phyloP scores from a whole-genome alignment of 2,329 filamentous ascomycete genomes.

The Talaromyces amestolkiae region DNA sequence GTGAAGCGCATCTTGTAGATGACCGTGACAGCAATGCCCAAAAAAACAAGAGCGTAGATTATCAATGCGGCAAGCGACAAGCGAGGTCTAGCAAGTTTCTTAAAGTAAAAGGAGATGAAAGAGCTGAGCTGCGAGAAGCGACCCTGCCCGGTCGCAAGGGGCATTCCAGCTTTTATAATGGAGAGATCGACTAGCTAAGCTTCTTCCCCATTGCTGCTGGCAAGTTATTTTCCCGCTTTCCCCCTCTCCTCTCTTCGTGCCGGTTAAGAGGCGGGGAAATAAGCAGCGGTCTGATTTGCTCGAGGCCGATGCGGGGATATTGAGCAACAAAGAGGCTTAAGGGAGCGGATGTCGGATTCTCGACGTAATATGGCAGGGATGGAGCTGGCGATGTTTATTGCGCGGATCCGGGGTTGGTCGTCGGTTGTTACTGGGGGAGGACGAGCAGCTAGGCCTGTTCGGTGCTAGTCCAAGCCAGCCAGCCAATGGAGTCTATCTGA shows the following conservation, averaged over 20 bases:
- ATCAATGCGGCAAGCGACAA: conserved; percentile 30
- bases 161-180: conserved; percentile 19
- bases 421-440: conserved; percentile 4
- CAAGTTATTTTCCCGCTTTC: conserved; percentile 8
- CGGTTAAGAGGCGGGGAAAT: conserved; percentile 16
- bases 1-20: conserved; percentile 39
- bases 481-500: not conserved
- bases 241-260: not conserved
- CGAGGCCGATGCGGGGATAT: not conserved
- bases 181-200: not conserved
- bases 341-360: not conserved
- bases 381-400: not conserved
- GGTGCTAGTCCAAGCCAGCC: not conserved
- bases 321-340: conserved; percentile 9
- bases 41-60: conserved; percentile 31
- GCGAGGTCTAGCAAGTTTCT: conserved; percentile 24
- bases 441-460: not conserved
- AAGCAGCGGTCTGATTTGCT: not conserved
- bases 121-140: conserved; percentile 24
- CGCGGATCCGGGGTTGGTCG: conserved; percentile 12
- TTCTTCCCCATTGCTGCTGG: conserved; percentile 4
- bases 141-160: conserved; percentile 18
- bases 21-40: conserved; percentile 29
- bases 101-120: conserved; percentile 24
- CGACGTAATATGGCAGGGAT: conserved; percentile 4